These are phyloP conservation scores for Tilletia setariae DNA, from an alignment of 1,284 basidiomycete genomes.

Conservation along the genomic window DNA sequence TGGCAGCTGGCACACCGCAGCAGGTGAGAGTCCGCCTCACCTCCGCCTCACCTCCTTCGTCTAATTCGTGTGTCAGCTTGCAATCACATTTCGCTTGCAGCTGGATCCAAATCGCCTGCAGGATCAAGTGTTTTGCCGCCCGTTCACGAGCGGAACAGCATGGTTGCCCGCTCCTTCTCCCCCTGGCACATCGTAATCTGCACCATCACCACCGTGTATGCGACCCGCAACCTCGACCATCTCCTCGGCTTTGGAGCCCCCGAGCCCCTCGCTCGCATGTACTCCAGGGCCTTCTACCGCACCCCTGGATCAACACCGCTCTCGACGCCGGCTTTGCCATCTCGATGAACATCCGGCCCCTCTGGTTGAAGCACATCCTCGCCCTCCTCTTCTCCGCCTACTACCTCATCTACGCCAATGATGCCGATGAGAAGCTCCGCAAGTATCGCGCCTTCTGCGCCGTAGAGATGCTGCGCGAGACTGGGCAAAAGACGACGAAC, in stretches of 20 bases:
- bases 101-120: too few species aligned
- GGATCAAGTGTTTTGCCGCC: too few species aligned
- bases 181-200: conserved; percentile 91
- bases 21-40: too few species aligned
- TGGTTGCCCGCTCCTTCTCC: conserved; percentile 62
- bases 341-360: conserved; percentile 85
- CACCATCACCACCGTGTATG: conserved; percentile 79
- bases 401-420: conserved; percentile 88
- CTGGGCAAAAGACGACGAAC: conserved; percentile 95
- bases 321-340: conserved; percentile 97
- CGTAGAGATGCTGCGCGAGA: conserved; percentile 87
- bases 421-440: conserved; percentile 81
- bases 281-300: conserved; percentile 86
- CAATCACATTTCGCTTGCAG: too few species aligned
- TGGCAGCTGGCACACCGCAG: too few species aligned
- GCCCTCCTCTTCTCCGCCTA: conserved; percentile 71
- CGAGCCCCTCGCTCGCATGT: conserved; percentile 77
- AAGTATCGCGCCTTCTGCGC: conserved; percentile 87
- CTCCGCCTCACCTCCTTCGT: too few species aligned
- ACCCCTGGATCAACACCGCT: conserved; percentile 83
- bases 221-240: conserved; percentile 79
- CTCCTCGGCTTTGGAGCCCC: conserved; percentile 82
- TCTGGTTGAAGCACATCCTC: conserved; percentile 78
- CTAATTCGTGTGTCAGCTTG: too few species aligned
- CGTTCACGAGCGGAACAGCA: too few species aligned